Evolutionary conservation across 345 rosid species (phyloP).

Genomic region (Heritiera fomes): DNA sequence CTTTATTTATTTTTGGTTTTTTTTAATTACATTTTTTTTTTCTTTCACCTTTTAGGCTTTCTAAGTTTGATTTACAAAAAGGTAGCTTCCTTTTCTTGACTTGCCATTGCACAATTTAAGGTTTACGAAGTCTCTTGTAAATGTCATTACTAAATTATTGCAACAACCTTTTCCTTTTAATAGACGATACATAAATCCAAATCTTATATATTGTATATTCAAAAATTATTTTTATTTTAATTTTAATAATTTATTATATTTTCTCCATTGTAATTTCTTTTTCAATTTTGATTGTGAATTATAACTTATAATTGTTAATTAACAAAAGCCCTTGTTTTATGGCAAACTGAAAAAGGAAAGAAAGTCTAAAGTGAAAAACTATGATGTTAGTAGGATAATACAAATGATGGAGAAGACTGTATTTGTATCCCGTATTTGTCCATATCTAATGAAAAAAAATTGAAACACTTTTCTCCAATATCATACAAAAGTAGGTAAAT

Average conservation of each 20-base stretch:
- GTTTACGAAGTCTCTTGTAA: not conserved
- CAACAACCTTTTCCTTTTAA: no score
- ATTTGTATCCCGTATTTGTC: no score
- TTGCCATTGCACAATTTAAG: not conserved
- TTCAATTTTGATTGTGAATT: not conserved
- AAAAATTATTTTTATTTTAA: not conserved
- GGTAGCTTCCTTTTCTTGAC: not conserved
- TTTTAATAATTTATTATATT: not conserved
- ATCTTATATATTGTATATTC: no score
- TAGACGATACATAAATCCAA: not conserved
- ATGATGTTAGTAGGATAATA: no score
- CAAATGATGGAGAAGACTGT: no score
- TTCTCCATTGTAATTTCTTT: not conserved
- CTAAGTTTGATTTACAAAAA: conserved; percentile 7
- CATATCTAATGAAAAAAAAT: no score
- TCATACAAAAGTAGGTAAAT: no score
- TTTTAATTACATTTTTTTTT: not conserved
- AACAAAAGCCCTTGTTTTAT: not conserved
- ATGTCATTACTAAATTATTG: not conserved
- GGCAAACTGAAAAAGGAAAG: not conserved
- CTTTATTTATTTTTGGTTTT: not conserved
- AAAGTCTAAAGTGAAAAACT: not conserved
- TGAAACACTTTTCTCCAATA: no score
- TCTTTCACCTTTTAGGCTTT: conserved; percentile 4
- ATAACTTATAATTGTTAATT: not conserved